These are phyloP conservation scores for Teunomyces lycoperdinae DNA, from an alignment of 805 yeast genomes.

Conservation along the genomic window DNA sequence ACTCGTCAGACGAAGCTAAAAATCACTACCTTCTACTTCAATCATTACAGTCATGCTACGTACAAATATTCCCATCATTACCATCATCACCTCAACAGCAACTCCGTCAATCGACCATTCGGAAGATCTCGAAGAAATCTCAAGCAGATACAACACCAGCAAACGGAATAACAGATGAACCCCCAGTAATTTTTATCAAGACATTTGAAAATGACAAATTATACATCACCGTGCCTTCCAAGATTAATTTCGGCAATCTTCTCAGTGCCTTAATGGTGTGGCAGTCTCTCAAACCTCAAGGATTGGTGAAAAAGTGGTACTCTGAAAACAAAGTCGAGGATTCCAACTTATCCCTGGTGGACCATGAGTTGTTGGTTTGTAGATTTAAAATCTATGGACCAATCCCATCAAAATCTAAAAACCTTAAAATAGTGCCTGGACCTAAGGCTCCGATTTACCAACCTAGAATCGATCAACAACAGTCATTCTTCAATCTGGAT, in stretches of 20 bases:
- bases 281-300: slow-evolving; percentile 53
- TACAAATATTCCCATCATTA: slow-evolving; percentile 32
- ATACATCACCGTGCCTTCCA: slow-evolving; percentile 35
- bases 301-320: slow-evolving; percentile 55
- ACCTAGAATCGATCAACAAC: slow-evolving; percentile 10
- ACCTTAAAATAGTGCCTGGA: slow-evolving; percentile 35
- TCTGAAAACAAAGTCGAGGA: slow-evolving; percentile 33
- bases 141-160: neutral
- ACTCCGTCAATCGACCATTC: slow-evolving; percentile 6
- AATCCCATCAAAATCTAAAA: slow-evolving; percentile 40
- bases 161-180: slow-evolving; percentile 16
- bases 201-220: slow-evolving; percentile 38
- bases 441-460: slow-evolving; percentile 36
- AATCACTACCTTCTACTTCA: slow-evolving; percentile 29
- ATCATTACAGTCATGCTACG: slow-evolving; percentile 38
- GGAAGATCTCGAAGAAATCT: slow-evolving; percentile 6
- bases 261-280: slow-evolving; percentile 50
- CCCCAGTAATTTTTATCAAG: slow-evolving; percentile 41
- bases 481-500: neutral
- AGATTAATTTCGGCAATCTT: slow-evolving; percentile 40
- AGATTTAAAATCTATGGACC: slow-evolving; percentile 68
- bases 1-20: slow-evolving; percentile 29
- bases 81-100: slow-evolving; percentile 6
- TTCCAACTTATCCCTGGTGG: slow-evolving; percentile 18
- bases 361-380: slow-evolving; percentile 52